Conservation (phyloP, 2,329 filamentous ascomycete genomes). For the Verticillium longisporum region DNA sequence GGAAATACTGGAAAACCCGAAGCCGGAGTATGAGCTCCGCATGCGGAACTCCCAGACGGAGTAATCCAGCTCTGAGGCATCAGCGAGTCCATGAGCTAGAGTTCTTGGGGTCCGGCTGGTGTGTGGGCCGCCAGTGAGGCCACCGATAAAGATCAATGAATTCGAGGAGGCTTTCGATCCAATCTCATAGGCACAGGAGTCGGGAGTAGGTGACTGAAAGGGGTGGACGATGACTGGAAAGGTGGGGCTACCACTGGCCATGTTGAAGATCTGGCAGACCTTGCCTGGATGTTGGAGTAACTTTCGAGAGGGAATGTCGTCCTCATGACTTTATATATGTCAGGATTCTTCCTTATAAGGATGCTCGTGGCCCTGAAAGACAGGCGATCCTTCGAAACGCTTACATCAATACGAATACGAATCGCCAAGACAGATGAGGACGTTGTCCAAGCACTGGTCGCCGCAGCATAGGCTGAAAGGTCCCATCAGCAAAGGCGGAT, state of each 20-base stretch:
- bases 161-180: conserved; percentile 37
- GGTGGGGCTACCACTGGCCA: conserved; percentile 5
- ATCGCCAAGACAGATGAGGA: neutral
- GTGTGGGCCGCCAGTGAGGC: conserved; percentile 62
- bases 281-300: no score
- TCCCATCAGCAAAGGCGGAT: no score
- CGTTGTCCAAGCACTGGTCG: neutral
- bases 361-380: no score
- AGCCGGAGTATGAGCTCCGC: conserved; percentile 45
- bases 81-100: conserved; percentile 35
- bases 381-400: neutral
- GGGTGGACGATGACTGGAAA: conserved; percentile 38
- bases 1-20: conserved; percentile 39
- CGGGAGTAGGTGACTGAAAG: conserved; percentile 30
- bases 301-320: no score
- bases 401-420: neutral
- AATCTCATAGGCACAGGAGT: conserved; percentile 39
- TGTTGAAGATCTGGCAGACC: neutral
- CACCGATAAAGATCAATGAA: conserved; percentile 62
- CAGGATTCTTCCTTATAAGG: no score
- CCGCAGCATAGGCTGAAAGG: neutral
- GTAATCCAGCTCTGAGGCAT: conserved; percentile 28
- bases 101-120: conserved; percentile 49
- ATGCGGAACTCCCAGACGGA: conserved; percentile 51
- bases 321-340: no score